phyloP scores from a whole-genome alignment of 768 basidiomycete genomes.

The Trametes gibbosa region DNA sequence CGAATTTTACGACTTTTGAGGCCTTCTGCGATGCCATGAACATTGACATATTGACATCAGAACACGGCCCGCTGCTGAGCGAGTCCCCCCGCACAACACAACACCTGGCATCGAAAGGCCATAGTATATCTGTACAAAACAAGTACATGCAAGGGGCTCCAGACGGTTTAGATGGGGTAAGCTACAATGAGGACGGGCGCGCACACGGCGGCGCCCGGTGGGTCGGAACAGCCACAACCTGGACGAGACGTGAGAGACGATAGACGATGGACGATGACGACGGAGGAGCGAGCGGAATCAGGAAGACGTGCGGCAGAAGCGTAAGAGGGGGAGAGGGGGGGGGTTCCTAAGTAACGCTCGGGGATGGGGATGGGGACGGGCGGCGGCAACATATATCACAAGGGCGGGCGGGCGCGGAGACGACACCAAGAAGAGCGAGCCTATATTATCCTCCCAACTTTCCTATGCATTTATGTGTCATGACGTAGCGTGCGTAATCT shows the following conservation, averaged over 20 bases:
- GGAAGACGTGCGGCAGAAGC: not conserved
- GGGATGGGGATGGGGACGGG: too few species aligned
- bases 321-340: not conserved
- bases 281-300: not conserved
- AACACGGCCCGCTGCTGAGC: too few species aligned
- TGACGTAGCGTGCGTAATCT: not conserved
- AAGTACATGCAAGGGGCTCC: not conserved
- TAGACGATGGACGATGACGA: not conserved
- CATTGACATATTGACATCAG: too few species aligned
- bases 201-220: not conserved
- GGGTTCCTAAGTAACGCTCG: too few species aligned
- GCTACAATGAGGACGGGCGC: not conserved
- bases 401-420: not conserved
- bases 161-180: not conserved
- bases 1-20: too few species aligned
- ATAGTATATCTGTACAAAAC: slow-evolving; percentile 3
- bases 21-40: too few species aligned
- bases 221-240: not conserved
- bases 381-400: not conserved
- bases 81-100: too few species aligned
- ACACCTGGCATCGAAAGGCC: not conserved
- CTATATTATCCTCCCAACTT: not conserved
- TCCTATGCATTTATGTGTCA: not conserved
- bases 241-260: not conserved
- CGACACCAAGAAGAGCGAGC: not conserved